These are phyloP conservation scores for Gymnopus androsaceus DNA, from an alignment of 1,284 basidiomycete genomes.

Conservation along the genomic window DNA sequence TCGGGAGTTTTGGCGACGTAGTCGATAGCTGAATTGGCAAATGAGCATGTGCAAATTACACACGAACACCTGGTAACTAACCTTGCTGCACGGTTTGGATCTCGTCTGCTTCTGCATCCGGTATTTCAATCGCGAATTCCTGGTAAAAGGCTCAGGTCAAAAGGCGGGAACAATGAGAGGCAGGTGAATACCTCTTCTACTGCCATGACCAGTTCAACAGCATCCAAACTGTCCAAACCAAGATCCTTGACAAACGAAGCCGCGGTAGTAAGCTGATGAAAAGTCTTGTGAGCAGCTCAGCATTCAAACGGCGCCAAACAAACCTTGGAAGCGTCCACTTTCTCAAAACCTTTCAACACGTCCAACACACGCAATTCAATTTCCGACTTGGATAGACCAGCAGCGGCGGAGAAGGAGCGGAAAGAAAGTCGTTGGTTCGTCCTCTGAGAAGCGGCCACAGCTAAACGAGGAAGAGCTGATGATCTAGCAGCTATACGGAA, in stretches of 20 bases:
- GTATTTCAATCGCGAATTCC: conserved; percentile 93
- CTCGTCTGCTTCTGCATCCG: conserved; percentile 97
- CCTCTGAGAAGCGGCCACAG: conserved; percentile 27
- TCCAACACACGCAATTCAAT: conserved; percentile 86
- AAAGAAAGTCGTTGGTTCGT: conserved; percentile 28
- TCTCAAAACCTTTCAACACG: conserved; percentile 94
- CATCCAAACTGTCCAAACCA: conserved; percentile 94
- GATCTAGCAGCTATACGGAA: conserved; percentile 48
- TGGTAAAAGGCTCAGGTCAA: conserved; percentile 32
- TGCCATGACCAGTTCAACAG: conserved; percentile 99
- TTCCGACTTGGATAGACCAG: conserved; percentile 72
- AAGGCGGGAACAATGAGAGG: conserved; percentile 1
- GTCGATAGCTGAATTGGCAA: conserved; percentile 76
- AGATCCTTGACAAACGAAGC: conserved; percentile 88
- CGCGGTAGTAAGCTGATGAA: conserved; percentile 65
- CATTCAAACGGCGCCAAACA: conserved; percentile 16
- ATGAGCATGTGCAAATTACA: conserved; percentile 19
- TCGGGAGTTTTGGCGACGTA: conserved; percentile 96
- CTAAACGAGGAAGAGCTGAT: conserved; percentile 38
- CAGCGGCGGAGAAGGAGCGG: conserved; percentile 76
- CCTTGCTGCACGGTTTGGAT: conserved; percentile 95
- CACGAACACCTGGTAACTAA: conserved; percentile 40
- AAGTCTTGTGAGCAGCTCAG: conserved; percentile 12
- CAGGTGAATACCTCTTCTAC: conserved; percentile 83
- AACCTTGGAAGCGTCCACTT: conserved; percentile 87